Evolutionary conservation across 2,329 filamentous ascomycete species (phyloP).

Genomic region (Ophiostoma montium): DNA sequence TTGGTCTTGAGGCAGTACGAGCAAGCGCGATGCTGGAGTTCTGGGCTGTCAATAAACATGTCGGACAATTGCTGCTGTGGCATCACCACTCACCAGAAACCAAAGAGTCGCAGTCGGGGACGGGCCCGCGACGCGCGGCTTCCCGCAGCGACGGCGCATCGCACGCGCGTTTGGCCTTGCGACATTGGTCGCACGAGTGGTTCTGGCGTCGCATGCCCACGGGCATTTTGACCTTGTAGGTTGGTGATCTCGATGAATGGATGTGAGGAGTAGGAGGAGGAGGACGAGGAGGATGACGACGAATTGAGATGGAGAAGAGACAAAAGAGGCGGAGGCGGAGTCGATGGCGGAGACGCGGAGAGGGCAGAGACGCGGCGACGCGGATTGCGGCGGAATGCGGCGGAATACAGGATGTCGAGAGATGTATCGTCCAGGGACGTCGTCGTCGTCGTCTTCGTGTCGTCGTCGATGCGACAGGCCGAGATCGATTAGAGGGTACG

Average conservation of each 20-base stretch:
- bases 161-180: conserved; percentile 14
- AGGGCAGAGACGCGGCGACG: too few relatives aligned
- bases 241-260: background rate
- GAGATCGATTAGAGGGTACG: too few relatives aligned
- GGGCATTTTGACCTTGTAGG: background rate
- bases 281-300: background rate
- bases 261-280: background rate
- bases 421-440: too few relatives aligned
- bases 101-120: background rate
- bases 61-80: background rate
- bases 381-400: too few relatives aligned
- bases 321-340: too few relatives aligned
- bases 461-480: too few relatives aligned
- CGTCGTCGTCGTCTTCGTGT: too few relatives aligned
- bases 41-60: too few relatives aligned
- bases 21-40: conserved; percentile 8
- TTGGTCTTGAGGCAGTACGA: conserved; percentile 16
- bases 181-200: conserved; percentile 15
- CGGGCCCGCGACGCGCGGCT: background rate
- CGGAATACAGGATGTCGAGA: too few relatives aligned
- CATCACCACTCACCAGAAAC: too few relatives aligned
- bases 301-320: too few relatives aligned
- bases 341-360: too few relatives aligned
- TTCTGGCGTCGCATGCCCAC: conserved; percentile 14
- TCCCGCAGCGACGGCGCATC: conserved; percentile 13